A percentile compares a stretch with the other conserved stretches of the same genome.
Evolutionary conservation across 2,329 filamentous ascomycete species (phyloP).

Genomic region (Diplodia mutila): DNA sequence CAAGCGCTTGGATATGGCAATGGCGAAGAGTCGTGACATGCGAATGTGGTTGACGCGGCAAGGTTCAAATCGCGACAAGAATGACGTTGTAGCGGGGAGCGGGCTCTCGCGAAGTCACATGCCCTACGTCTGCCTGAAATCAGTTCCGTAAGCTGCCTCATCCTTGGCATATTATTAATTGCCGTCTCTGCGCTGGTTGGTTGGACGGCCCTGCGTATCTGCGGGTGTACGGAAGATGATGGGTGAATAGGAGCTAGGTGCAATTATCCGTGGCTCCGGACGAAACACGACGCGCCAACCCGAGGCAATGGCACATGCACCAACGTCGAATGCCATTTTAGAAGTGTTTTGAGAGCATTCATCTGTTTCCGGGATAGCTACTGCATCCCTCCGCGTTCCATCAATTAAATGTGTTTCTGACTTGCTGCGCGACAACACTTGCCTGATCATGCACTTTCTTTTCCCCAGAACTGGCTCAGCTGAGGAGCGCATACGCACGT

Average conservation of each 20-base stretch:
- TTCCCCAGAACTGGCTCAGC: neutral
- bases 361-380: neutral
- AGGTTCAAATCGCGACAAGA: neutral
- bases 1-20: neutral
- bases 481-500: no score
- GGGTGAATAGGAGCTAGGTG: neutral
- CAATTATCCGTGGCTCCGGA: no score
- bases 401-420: neutral
- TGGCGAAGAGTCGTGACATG: neutral
- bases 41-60: neutral
- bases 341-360: neutral
- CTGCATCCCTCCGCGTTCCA: neutral
- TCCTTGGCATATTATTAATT: constrained; percentile 9
- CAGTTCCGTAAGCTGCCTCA: constrained; percentile 1
- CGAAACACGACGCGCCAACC: no score
- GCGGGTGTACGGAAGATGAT: neutral
- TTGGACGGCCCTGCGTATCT: neutral
- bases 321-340: neutral
- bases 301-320: neutral
- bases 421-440: neutral
- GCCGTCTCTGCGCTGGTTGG: neutral
- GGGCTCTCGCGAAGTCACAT: constrained; percentile 22
- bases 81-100: constrained; percentile 19
- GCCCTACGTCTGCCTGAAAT: constrained; percentile 28
- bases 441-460: neutral